Percentiles rank a stretch among this genome's conserved stretches.
Evolutionary conservation across 805 yeast genomes (phyloP).

Genomic region (Dipodascus geniculatus): DNA sequence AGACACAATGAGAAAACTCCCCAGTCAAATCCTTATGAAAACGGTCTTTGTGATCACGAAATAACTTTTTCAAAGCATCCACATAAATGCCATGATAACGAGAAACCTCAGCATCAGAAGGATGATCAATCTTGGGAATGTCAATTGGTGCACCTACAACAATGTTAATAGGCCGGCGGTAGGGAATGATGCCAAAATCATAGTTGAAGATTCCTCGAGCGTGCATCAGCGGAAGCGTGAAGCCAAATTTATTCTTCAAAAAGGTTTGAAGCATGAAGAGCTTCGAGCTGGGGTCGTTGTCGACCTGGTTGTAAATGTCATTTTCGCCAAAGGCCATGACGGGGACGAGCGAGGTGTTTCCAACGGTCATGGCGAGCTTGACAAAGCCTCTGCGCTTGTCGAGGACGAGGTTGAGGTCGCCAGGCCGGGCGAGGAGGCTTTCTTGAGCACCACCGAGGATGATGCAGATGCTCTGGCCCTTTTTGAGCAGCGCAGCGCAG

Average conservation of each 20-base stretch:
- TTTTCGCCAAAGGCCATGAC: constrained; percentile 87
- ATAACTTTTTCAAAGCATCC: constrained; percentile 48
- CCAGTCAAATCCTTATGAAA: constrained; percentile 8
- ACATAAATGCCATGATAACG: constrained; percentile 64
- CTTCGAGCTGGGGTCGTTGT: constrained; percentile 33
- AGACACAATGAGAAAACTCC: not conserved
- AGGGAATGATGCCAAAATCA: constrained; percentile 85
- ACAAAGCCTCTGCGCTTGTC: constrained; percentile 80
- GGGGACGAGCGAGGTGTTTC: constrained; percentile 75
- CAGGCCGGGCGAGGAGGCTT: constrained; percentile 54
- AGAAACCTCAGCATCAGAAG: constrained; percentile 41
- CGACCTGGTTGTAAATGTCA: constrained; percentile 41
- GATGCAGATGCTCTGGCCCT: constrained; percentile 68
- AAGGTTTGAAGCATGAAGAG: constrained; percentile 53
- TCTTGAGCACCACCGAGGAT: constrained; percentile 97
- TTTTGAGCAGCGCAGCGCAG: constrained; percentile 48
- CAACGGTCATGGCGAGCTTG: constrained; percentile 69
- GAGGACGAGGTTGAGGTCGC: constrained; percentile 54
- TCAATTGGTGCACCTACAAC: constrained; percentile 62
- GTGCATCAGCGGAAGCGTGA: constrained; percentile 82
- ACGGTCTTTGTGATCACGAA: constrained; percentile 49
- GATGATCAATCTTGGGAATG: constrained; percentile 38
- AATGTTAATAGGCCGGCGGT: constrained; percentile 64
- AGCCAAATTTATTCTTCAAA: constrained; percentile 61
- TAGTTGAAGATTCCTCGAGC: constrained; percentile 90